These are phyloP conservation scores for Asterophora lycoperdoides DNA, from an alignment of 768 basidiomycete genomes.

Conservation along the genomic window DNA sequence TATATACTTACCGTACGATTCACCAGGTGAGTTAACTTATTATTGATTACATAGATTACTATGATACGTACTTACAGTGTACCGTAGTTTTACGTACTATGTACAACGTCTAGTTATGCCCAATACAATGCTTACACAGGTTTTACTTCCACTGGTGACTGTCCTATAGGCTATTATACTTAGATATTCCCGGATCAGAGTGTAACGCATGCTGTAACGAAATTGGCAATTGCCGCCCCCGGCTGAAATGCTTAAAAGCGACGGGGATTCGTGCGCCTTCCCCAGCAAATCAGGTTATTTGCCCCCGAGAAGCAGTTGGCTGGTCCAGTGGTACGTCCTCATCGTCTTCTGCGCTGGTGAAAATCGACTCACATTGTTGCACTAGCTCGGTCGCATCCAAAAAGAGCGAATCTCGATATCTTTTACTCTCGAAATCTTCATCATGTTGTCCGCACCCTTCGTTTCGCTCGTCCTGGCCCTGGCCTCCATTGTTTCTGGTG, in stretches of 20 bases:
- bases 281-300: background rate
- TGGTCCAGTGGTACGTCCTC: constrained; percentile 8
- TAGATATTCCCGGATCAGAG: no score
- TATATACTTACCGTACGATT: no score
- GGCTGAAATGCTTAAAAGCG: background rate
- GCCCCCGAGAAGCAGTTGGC: background rate
- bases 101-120: no score
- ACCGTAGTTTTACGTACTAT: no score
- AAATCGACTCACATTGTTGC: background rate
- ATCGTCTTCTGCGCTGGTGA: background rate
- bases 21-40: no score
- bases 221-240: no score
- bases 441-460: background rate
- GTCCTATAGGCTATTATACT: no score
- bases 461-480: background rate
- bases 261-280: background rate
- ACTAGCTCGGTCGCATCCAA: background rate
- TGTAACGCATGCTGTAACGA: no score
- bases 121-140: no score
- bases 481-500: background rate
- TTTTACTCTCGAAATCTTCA: background rate
- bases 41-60: no score
- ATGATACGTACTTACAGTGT: no score
- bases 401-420: background rate
- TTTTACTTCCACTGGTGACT: no score